phyloP scores from a whole-genome alignment of 129 eudicot genomes.

The Escallonia herrerae region DNA sequence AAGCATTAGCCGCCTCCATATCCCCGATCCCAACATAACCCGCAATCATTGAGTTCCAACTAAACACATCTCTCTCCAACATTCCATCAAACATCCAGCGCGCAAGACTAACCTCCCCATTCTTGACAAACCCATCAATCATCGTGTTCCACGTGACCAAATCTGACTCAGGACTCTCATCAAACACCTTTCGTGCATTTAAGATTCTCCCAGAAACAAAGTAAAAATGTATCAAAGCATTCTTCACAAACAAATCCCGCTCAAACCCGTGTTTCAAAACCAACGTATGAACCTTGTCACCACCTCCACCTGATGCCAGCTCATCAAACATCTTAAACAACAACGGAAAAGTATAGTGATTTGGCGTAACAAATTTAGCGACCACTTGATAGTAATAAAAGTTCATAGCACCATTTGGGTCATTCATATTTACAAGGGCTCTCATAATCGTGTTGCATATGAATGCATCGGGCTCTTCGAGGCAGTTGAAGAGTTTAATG shows the following conservation, averaged over 20 bases:
- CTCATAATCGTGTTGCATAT: constrained; percentile 52
- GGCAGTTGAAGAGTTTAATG: constrained; percentile 17
- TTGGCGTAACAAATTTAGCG: constrained; percentile 26
- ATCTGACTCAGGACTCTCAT: constrained; percentile 39
- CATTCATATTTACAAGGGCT: constrained; percentile 34
- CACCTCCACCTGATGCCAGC: constrained; percentile 29
- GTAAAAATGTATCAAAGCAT: constrained; percentile 48
- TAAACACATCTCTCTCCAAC: constrained; percentile 44
- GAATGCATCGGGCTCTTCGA: constrained; percentile 52
- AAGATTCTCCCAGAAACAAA: constrained; percentile 35
- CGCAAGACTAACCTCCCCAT: constrained; percentile 40
- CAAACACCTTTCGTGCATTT: constrained; percentile 46
- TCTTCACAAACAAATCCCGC: constrained; percentile 44
- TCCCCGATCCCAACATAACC: constrained; percentile 47
- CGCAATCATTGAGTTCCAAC: constrained; percentile 52
- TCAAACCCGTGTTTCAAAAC: constrained; percentile 55
- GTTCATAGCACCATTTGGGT: constrained; percentile 13
- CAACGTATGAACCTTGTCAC: constrained; percentile 38
- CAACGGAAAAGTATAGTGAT: constrained; percentile 54
- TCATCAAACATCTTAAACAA: constrained; percentile 48
- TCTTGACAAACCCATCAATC: constrained; percentile 63
- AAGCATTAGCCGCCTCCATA: constrained; percentile 36
- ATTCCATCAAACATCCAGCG: constrained; percentile 47
- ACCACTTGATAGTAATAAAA: constrained; percentile 39
- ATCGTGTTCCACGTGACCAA: constrained; percentile 62